Evolutionary conservation across 176 grass and related monocot species (phyloP), one percentile per base, ranked within the genome.

Genomic region (Echinochloa phyllopogon): DNA sequence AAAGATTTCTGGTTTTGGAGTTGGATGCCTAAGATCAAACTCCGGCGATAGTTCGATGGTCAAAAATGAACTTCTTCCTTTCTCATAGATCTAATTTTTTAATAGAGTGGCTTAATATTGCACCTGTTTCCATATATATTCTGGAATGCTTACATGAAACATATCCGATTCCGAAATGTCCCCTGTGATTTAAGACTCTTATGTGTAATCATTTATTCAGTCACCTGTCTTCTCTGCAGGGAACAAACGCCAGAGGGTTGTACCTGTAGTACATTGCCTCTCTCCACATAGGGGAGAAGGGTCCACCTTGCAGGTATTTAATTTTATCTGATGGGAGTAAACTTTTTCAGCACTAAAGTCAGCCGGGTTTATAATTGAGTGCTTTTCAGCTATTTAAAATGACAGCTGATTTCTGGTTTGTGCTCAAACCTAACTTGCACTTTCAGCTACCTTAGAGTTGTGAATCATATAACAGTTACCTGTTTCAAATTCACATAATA

Each of bases 271-370:
- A 78, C 44, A 83, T 60, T 43, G 13, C 49, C 38, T 82, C 40
- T 72, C 75, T 85, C 77, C 38, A 85, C 64, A 88, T 72, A 65
- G 55, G 42, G 90, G 64, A 66, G 86, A 83, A 83, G 79, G 79
- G 0, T 82, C 83, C 60, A 75, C 51, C 75, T 78, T 86, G 43
- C 74, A 92, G 90, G 90, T 92, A 80, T 87, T 62, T 50, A 49
- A 57, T 48, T 76, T 81, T 60, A 43, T 37, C 17, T 51, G 5
- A 83, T 73, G 61, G 20, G 60, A 61, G 4, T 61, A 42, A 75
- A 60, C 3, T 24, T 40, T 77, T 69, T 78, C 43, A 55, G 3
- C 44, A 64, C 57, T 58, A 73, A 72, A 16, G 15, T n/a, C 8
- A 66, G 21, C 52, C 13, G 29, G 7, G 57, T 33, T 47, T 86